A percentile compares a stretch with the other conserved stretches of the same genome.
Conservation (phyloP, 441 rosid species). For the Eruca vesicaria region DNA sequence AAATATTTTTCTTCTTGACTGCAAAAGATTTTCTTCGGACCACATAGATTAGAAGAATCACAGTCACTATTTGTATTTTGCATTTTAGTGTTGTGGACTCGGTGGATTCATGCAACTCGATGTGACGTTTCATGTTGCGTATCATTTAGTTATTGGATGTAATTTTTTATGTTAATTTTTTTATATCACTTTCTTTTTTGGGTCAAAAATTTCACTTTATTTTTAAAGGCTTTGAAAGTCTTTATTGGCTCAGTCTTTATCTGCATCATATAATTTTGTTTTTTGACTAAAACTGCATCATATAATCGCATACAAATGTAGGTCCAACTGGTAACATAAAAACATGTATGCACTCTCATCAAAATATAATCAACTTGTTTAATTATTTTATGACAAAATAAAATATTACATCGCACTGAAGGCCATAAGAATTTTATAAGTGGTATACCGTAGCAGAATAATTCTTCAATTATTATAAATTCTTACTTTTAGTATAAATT, state of each 20-base stretch:
- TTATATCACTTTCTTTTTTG: not conserved
- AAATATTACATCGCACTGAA: not conserved
- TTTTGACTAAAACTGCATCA: too few relatives aligned
- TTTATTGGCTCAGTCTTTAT: not conserved
- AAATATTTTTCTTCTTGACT: not conserved
- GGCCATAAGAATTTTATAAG: not conserved
- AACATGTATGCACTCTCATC: not conserved
- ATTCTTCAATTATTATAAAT: not conserved
- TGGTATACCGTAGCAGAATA: not conserved
- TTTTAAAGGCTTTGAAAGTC: not conserved
- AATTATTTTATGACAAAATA: not conserved
- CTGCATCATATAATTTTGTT: not conserved
- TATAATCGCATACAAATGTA: not conserved
- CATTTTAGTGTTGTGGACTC: conserved; percentile 11
- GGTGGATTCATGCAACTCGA: conserved; percentile 23
- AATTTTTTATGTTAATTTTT: not conserved
- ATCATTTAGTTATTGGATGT: conserved; percentile 17
- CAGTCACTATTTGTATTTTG: conserved; percentile 5
- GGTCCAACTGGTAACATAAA: not conserved
- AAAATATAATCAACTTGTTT: not conserved
- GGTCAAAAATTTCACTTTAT: not conserved
- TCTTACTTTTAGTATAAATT: not conserved
- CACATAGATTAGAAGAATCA: not conserved
- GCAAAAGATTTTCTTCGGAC: conserved; percentile 4
- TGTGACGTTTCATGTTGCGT: conserved; percentile 22